Base-by-base conservation (phyloP, 78 protist genomes). In the Dictyostelium purpureum region DNA sequence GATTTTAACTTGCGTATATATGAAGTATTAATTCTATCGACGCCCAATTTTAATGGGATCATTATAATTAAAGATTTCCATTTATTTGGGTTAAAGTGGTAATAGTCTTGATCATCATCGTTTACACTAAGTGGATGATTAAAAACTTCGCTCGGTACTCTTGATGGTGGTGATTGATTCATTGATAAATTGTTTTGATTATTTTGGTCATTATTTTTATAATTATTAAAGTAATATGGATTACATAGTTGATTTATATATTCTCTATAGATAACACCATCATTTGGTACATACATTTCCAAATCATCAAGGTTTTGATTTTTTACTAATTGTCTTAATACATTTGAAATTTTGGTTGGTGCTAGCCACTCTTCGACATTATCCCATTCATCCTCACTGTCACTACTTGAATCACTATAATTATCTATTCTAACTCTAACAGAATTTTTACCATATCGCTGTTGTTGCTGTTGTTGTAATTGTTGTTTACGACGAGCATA, bases 341-440 rank as follows among this genome's bases (percentile, higher is more conserved):
- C 78, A 42, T 69, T 59, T 24, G 81, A n/a, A 56, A 89, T 80
- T 51, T 75, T 75, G 18, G 94, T 89, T 65, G 94, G 94, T 24
- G 94, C 56, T 26, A 74, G 78, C 94, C 94, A 89, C 67, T 89
- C 94, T 6, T 80, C 94, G 12, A 89, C 88, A 26, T 45, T 56
- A 2, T 43, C 57, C 12, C 6, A 40, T 10, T 59, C 71, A 33
- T 63, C 71, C 1, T 63, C 71, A 33, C 33, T 28, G 26, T 33
- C n/a, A n/a, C n/a, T n/a, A n/a, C 71, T 33, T 63, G 26, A 28
- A 28, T 63, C 71, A 33, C 33, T 47, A 14, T 59, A 21, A 6
- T n/a, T 19, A 56, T n/a, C 38, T 33, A 19, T 33, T 67, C 18
- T 37, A 33, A 21, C 24, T 4, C 43, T 47, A 26, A 49, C 67